Percentiles rank a stretch among this genome's conserved stretches.
Conservation (phyloP, 2,329 filamentous ascomycete species). For the Tolypocladium album region DNA sequence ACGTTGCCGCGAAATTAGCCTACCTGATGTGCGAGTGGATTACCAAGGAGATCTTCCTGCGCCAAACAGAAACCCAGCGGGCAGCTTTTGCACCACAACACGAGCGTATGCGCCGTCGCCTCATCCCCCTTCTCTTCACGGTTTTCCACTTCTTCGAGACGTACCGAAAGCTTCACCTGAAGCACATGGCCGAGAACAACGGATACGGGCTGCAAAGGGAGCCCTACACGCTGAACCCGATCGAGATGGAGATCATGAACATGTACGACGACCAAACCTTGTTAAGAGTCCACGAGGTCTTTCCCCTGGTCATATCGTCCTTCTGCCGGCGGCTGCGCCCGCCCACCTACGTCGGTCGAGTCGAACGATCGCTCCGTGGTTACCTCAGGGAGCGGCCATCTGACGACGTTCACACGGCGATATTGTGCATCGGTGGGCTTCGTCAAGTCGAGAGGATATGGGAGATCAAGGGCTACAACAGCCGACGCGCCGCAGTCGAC, state of each 20-base stretch:
- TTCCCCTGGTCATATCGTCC: conserved; percentile 52
- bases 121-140: conserved; percentile 54
- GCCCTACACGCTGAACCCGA: conserved; percentile 51
- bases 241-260: conserved; percentile 50
- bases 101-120: conserved; percentile 52
- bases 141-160: conserved; percentile 59
- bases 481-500: conserved; percentile 47
- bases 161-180: conserved; percentile 47
- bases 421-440: conserved; percentile 49
- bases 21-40: conserved; percentile 54
- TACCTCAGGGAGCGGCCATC: conserved; percentile 52
- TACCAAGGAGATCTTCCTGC: conserved; percentile 53
- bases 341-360: conserved; percentile 51
- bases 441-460: conserved; percentile 53
- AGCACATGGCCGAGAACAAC: conserved; percentile 41
- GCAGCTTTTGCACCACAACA: conserved; percentile 49
- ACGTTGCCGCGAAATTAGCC: conserved; percentile 52
- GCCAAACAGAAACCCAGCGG: conserved; percentile 42
- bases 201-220: conserved; percentile 38
- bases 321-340: conserved; percentile 52
- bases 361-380: conserved; percentile 52
- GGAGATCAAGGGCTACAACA: conserved; percentile 57
- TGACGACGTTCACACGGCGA: conserved; percentile 51
- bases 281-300: conserved; percentile 52
- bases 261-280: conserved; percentile 56